Evolutionary conservation across 495 filamentous ascomycete species (phyloP), one percentile per base, ranked within the genome.

Genomic region (Talaromyces ruber): DNA sequence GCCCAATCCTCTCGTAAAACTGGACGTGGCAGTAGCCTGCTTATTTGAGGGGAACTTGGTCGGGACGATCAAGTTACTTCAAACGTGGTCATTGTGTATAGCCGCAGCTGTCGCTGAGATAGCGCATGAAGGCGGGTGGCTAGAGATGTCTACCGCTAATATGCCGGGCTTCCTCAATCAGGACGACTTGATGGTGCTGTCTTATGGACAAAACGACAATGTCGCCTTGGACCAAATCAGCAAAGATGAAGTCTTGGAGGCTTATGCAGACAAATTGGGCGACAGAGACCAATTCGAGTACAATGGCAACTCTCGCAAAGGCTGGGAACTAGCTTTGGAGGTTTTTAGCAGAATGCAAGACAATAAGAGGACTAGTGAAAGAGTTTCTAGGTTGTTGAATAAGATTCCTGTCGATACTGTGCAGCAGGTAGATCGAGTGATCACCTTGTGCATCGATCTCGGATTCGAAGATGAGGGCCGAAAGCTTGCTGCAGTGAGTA

Each of bases 321-420:
- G 92, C 11, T 97, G 93, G 93, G 88, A 97, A 71, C 72, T 96
- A 62, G 87, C 90, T 0, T 82, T 96, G 59, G 83, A 90, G 51
- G 80, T 94, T 14, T 74, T 95, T 30, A 85, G 84, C 39, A 82
- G 93, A 28, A 74, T 97, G 63, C 85, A 91, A 56, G 85, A 92
- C 61, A 69, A 74, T 1, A 69, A 80, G 52, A 74, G 81, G 60
- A 88, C 86, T 32, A 84, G 87, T 66, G 83, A 87, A 63, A 84
- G 82, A 64, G 86, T 96, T 8, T 73, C 81, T 39, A 79, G 85
- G 21, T 71, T 96, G 30, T 74, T 96, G 4, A 72, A 81, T 24
- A 73, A 78, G 18, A 72, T 95, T 39, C 80, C 85, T 21, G 77
- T 93, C 12, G 78, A 86, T 34, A 88, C 86, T 32, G 74, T 80